Base-by-base conservation (phyloP, 768 basidiomycete genomes). In the Gymnopilus dilepis region DNA sequence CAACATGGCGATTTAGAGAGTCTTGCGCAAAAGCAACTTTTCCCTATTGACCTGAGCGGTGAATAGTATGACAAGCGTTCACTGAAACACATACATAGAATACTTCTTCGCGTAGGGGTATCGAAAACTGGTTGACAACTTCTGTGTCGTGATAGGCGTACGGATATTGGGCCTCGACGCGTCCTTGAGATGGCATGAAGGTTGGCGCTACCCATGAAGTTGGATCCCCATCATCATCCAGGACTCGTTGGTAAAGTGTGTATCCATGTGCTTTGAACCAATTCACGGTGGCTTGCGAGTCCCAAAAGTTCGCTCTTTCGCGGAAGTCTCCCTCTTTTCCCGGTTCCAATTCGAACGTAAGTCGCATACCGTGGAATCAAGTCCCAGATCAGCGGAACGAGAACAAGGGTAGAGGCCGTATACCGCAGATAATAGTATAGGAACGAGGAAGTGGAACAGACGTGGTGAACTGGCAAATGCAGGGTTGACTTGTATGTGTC, bases 21-120 rank as follows among this genome's bases (percentile, higher is more conserved):
- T 71, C 66, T 42, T 70, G 67, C 17, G 70, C 69, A 58, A 66
- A 71, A 4, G 42, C 33, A 19, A 61, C 34, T 22, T 61, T 61
- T 31, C 43, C 60, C 41, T 34, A 34, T 34, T 12, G 33, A 34
- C 6, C 33, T 12, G 6, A 34, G 33, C 6, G 6, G 6, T 34
- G 12, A 12, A 34, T 34, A 6, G 12, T 34, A 34, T 21, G 11
- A 13, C 12, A 9, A n/a, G 13, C 4, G 21, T 12, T 19, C 7
- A 17, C 9, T 26, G 9, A 12, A 17, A 6, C 33, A 38, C 19
- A n/a, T 31, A 58, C 57, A 19, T 4, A 37, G 12, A 28, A 8
- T 12, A 52, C 54, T 1, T 2, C n/a, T 8, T 40, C 55, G 21
- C 26, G 41, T 17, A 60, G 56, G 4, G 56, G 59, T 7, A 34